Percentiles rank a stretch among this genome's conserved stretches.
Evolutionary conservation across 768 basidiomycete species (phyloP).

Genomic region (Wakefieldia striispora): DNA sequence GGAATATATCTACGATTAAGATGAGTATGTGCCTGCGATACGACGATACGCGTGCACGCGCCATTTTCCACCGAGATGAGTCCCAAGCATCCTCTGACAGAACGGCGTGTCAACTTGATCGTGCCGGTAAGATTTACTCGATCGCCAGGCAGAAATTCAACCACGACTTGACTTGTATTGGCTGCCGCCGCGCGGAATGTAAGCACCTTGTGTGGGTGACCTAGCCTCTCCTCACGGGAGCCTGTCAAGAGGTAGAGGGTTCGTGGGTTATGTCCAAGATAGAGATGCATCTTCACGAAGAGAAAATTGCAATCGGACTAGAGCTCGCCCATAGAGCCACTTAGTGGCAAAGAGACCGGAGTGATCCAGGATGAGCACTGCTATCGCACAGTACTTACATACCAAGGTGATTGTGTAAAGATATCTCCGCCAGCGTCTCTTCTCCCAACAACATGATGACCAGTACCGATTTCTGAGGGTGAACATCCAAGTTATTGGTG

Average conservation of each 20-base stretch:
- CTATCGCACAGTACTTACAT: neutral
- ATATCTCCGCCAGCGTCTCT: too few relatives aligned
- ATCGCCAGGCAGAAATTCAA: conserved; percentile 77
- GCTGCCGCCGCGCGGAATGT: conserved; percentile 65
- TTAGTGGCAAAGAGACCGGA: neutral
- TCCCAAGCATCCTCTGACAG: conserved; percentile 83
- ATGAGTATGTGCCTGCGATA: conserved; percentile 6
- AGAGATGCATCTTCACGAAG: conserved; percentile 61
- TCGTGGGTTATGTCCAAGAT: conserved; percentile 66
- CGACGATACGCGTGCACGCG: conserved; percentile 29
- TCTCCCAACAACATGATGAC: too few relatives aligned
- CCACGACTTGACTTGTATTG: conserved; percentile 64
- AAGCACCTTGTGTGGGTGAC: conserved; percentile 60
- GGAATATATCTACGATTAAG: conserved; percentile 65
- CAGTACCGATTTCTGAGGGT: too few relatives aligned
- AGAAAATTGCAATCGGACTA: neutral
- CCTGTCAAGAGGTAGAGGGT: conserved; percentile 72
- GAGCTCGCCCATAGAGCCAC: neutral
- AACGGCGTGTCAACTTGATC: conserved; percentile 64
- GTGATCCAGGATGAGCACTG: neutral
- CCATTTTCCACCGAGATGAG: conserved; percentile 73
- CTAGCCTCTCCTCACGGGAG: conserved; percentile 60
- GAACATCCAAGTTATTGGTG: too few relatives aligned
- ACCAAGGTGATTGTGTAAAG: too few relatives aligned
- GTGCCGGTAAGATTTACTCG: conserved; percentile 67